Evolutionary conservation across 306 rosid genomes (phyloP), one percentile per base, ranked within the genome.

Genomic region (Mimosa pudica): DNA sequence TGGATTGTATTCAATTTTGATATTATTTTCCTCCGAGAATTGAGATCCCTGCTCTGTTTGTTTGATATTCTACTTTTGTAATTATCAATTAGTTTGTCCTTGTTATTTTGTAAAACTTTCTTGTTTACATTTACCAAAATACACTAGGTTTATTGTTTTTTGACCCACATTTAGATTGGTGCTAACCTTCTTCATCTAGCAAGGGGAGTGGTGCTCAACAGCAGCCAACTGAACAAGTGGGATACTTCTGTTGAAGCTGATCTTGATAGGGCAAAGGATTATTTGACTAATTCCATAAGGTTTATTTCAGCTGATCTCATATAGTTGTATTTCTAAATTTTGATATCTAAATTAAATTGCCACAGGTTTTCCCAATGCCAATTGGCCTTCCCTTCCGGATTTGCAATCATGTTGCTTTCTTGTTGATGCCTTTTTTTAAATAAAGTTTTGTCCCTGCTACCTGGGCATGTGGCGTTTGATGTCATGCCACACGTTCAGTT

Each of bases 111-210:
- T 24, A 20, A 20, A 45, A 44, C 16, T 61, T 18, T 60, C 16
- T 60, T 58, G 38, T 12, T 61, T 20, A 75, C 20, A 30, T 49
- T 55, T 49, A 68, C 67, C 42, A 16, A 66, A 75, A 38, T 48
- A 63, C 51, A 71, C 57, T 8, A 71, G 20, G 33, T 51, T 75
- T 76, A 68, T 77, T 51, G 70, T 67, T 68, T 77, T 68, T 38
- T 82, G 10, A 65, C 42, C 77, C 41, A 38, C 85, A 65, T 63
- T 57, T 88, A 92, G 98, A 86, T 92, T 82, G 93, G 88, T 54
- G 97, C 88, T 68, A 92, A 90, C 86, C 81, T 87, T 87, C 97
- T 94, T 82, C 94, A 87, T 77, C 81, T 92, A 73, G 94, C 93
- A 63, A 83, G 91, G 77, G 89, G 89, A 78, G 81, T 82, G 80